Evolutionary conservation across 208 protist genomes (phyloP), one percentile per base, ranked within the genome.

Genomic region (Leishmania aethiopica): DNA sequence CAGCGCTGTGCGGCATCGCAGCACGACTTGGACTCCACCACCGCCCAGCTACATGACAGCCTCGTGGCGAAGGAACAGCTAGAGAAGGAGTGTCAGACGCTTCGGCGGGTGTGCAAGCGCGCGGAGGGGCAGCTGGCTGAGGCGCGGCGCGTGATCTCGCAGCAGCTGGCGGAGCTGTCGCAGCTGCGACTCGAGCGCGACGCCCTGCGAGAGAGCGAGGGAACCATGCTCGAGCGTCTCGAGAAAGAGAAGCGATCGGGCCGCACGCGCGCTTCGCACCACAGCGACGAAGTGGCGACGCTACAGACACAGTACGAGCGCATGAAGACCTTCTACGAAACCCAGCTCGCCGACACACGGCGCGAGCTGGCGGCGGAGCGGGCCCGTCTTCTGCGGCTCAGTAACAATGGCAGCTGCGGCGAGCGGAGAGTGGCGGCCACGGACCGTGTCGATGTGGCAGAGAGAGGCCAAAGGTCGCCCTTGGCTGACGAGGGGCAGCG

Each of bases 271-370:
- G 90, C 89, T n/a, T 72, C 59, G 49, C 88, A 91, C 64, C 91
- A 93, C 79, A 80, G 81, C 22, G 87, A 90, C 42, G 89, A 95
- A 77, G 83, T 94, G 35, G 77, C 77, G 53, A 89, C 89, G 42
- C 82, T 95, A 80, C 87, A 86, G 74, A 35, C 77, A 28, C 90
- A 97, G 86, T 90, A 92, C 76, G 92, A 93, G 79, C 92, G 92
- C 32, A 82, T 93, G 75, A 91, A 92, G 64, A 87, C 88, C 19
- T 89, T 91, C 40, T 95, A 94, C 80, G 94, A 97, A 67, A 78
- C 89, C 15, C 90, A 96, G 85, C 81, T 97, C 66, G 90, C 91
- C 3, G 94, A 97, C 85, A 84, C 94, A 60, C 87, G 89, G 25
- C 88, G 88, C 19, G 92, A 97, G 86, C 84, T 97, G 45, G 69